Percentiles rank a stretch among this genome's conserved stretches.
phyloP scores from a whole-genome alignment of 371 early-diverging fungal genomes.

The Zychaea mexicana region DNA sequence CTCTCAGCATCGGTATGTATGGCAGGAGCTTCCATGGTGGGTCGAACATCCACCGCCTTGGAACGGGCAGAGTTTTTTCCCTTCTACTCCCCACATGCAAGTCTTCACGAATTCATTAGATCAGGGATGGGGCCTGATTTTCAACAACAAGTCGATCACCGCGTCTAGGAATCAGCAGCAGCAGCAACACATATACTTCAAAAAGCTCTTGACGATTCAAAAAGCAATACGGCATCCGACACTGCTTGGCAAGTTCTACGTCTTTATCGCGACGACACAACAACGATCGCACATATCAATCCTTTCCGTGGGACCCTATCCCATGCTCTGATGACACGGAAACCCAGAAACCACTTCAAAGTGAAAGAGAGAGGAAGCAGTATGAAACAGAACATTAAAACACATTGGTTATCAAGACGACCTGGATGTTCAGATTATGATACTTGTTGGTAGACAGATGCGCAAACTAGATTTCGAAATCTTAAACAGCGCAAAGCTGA shows the following conservation, averaged over 20 bases:
- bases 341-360: no score
- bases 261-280: slow-evolving; percentile 3
- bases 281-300: slow-evolving; percentile 2
- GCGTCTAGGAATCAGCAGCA: slow-evolving; percentile 14
- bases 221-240: slow-evolving; percentile 10
- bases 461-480: no score
- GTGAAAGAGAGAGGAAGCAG: no score
- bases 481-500: no score
- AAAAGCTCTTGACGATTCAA: slow-evolving; percentile 13
- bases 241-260: slow-evolving; percentile 4
- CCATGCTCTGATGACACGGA: no score
- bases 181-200: slow-evolving; percentile 2
- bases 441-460: no score
- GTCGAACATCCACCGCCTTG: slow-evolving; percentile 9
- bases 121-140: slow-evolving; percentile 24
- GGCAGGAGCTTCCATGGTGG: slow-evolving; percentile 28
- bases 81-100: slow-evolving; percentile 10
- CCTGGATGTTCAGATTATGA: no score
- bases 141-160: not conserved
- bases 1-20: not conserved
- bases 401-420: no score
- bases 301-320: slow-evolving; percentile 1
- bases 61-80: slow-evolving; percentile 28
- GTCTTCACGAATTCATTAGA: slow-evolving; percentile 32
- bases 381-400: no score